These are phyloP conservation scores for Abrus pulchellus DNA, from an alignment of 306 rosid genomes.

Conservation along the genomic window DNA sequence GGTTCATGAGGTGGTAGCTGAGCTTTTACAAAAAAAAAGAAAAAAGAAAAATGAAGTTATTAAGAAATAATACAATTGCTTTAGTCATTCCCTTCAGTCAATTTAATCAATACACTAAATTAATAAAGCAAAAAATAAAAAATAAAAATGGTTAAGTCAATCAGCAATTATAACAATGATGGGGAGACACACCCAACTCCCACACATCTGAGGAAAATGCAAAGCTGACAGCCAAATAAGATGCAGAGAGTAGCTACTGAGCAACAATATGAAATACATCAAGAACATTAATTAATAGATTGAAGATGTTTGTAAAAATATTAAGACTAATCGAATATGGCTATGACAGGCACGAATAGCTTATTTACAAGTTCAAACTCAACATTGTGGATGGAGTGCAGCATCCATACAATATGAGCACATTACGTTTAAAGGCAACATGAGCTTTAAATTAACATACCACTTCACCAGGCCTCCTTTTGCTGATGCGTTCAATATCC, in stretches of 20 bases:
- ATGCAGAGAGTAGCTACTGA: not conserved
- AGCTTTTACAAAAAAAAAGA: conserved; percentile 31
- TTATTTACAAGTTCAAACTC: not conserved
- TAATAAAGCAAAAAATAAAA: not conserved
- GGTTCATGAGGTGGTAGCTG: conserved; percentile 95
- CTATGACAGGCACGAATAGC: not conserved
- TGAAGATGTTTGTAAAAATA: not conserved
- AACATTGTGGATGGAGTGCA: not conserved
- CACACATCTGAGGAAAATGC: not conserved
- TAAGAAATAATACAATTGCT: conserved; percentile 1
- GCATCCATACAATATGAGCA: not conserved
- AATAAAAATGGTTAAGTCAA: not conserved
- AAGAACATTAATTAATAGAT: not conserved
- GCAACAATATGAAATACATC: conserved; percentile 2
- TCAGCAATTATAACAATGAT: not conserved
- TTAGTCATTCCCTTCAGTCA: not conserved
- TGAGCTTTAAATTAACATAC: conserved; percentile 46
- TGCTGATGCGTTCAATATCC: conserved; percentile 87
- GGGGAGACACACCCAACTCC: not conserved
- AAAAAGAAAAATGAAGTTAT: not conserved
- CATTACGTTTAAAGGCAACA: not conserved
- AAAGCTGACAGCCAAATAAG: not conserved
- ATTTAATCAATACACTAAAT: conserved; percentile 9
- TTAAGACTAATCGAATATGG: not conserved
- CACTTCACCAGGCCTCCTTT: conserved; percentile 95